Conservation (phyloP, 352 stramenopile genomes). For the Phytophthora pseudosyringae region DNA sequence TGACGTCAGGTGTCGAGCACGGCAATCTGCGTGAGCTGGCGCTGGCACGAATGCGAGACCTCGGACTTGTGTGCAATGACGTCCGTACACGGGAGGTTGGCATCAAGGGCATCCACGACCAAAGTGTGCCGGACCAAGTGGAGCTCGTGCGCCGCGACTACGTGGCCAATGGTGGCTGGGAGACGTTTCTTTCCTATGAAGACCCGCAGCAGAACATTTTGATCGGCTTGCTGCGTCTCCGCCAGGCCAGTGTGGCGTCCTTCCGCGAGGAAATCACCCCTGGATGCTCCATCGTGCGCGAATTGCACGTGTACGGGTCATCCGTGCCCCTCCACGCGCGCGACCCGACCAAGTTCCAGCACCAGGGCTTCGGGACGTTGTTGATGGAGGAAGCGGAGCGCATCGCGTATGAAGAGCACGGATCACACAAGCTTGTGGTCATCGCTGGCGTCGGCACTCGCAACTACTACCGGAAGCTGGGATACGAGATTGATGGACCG, state of each 20-base stretch:
- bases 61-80: constrained; percentile 94
- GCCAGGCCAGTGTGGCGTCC: constrained; percentile 84
- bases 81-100: constrained; percentile 96
- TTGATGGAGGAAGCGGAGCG: constrained; percentile 98
- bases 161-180: constrained; percentile 95
- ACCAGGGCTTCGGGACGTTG: constrained; percentile 96
- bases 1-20: constrained; percentile 96
- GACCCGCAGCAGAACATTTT: constrained; percentile 97
- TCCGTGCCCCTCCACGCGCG: constrained; percentile 94
- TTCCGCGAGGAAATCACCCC: constrained; percentile 86
- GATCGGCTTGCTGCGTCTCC: constrained; percentile 94
- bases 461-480: constrained; percentile 98
- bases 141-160: constrained; percentile 97
- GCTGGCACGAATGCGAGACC: constrained; percentile 92
- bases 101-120: constrained; percentile 97
- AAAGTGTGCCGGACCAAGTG: constrained; percentile 94
- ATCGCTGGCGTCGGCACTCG: constrained; percentile 96
- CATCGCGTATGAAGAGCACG: constrained; percentile 95
- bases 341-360: constrained; percentile 97
- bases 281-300: constrained; percentile 79
- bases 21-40: constrained; percentile 96
- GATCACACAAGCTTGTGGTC: constrained; percentile 95
- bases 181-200: constrained; percentile 97
- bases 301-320: constrained; percentile 98
- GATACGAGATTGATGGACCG: constrained; percentile 95